Percentiles rank a stretch among this genome's conserved stretches.
Evolutionary conservation across 208 protist species (phyloP).

Genomic region (Trypanosoma brucei): DNA sequence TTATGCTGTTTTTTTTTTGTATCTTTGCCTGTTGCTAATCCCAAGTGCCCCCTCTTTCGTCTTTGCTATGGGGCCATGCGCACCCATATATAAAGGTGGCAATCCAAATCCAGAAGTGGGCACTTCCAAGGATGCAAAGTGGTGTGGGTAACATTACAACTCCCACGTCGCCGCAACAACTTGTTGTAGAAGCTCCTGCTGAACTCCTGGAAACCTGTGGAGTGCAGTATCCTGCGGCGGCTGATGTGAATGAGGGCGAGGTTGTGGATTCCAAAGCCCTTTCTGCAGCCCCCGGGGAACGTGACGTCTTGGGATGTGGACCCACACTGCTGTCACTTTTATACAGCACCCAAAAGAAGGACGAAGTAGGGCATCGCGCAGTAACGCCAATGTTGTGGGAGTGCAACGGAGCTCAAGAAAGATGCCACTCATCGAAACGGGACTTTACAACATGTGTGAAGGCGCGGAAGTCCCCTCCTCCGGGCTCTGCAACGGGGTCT

Average conservation of each 20-base stretch:
- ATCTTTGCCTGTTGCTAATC: too few relatives aligned
- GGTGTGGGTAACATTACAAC: not conserved
- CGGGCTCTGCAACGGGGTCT: not conserved
- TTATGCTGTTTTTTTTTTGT: too few relatives aligned
- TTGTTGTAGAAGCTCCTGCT: not conserved
- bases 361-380: not conserved
- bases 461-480: not conserved
- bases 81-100: too few relatives aligned
- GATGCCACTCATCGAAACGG: not conserved
- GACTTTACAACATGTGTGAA: not conserved
- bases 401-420: not conserved
- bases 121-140: not conserved
- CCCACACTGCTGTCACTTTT: not conserved
- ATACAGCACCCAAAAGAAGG: not conserved
- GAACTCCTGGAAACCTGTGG: not conserved
- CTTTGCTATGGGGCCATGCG: too few relatives aligned
- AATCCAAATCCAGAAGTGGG: too few relatives aligned
- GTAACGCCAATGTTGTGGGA: not conserved
- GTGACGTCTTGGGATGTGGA: not conserved
- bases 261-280: conserved; percentile 11
- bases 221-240: not conserved
- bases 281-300: not conserved
- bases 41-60: too few relatives aligned
- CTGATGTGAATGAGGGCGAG: conserved; percentile 9
- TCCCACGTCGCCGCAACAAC: not conserved